These are phyloP conservation scores for Corymbia citriodora DNA, from an alignment of 441 rosid genomes.

Conservation along the genomic window DNA sequence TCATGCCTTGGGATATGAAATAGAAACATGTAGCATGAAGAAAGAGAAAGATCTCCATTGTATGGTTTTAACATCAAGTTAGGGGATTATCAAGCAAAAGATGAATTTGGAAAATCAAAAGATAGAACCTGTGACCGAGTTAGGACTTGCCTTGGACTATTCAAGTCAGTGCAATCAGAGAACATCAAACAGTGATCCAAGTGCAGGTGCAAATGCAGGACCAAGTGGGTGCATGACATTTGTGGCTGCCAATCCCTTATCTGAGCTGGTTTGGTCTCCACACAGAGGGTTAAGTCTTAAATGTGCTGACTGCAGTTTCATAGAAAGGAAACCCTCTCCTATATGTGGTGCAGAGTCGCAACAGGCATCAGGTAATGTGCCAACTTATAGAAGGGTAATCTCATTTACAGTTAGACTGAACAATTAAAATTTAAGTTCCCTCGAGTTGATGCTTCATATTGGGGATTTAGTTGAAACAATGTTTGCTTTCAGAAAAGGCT, in stretches of 20 bases:
- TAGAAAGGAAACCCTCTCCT: constrained; percentile 28
- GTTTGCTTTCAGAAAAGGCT: constrained; percentile 24
- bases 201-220: constrained; percentile 91
- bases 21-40: background rate
- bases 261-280: constrained; percentile 98
- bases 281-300: constrained; percentile 63
- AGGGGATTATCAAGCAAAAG: constrained; percentile 23
- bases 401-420: background rate
- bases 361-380: background rate
- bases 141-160: constrained; percentile 29
- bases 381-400: background rate
- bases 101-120: constrained; percentile 50
- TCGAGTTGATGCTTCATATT: background rate
- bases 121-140: constrained; percentile 31
- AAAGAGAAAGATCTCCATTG: constrained; percentile 20
- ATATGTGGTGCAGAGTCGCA: constrained; percentile 30
- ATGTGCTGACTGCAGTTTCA: constrained; percentile 63
- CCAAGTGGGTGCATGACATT: constrained; percentile 35
- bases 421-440: background rate
- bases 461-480: background rate
- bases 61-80: constrained; percentile 27
- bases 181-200: constrained; percentile 24
- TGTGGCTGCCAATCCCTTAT: constrained; percentile 50
- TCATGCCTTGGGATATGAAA: background rate
- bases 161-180: constrained; percentile 27